These are phyloP conservation scores for Chlamydomonas eustigma DNA, from an alignment of 139 green algal species.

Conservation along the genomic window DNA sequence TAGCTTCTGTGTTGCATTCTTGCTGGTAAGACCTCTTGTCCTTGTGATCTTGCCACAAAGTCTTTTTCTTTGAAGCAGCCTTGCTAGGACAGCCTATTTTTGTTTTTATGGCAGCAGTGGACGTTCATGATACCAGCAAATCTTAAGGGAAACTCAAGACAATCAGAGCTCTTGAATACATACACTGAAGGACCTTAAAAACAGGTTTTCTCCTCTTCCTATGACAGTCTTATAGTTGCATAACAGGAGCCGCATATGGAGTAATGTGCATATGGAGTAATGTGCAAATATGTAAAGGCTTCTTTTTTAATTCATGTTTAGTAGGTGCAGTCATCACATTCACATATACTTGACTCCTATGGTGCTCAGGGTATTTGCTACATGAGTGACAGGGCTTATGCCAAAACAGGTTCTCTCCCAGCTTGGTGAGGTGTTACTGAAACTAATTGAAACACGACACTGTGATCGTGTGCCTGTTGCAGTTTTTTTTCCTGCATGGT, in stretches of 20 bases:
- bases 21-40: not conserved
- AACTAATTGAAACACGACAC: too few relatives aligned
- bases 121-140: not conserved
- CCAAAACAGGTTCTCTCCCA: not conserved
- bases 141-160: not conserved
- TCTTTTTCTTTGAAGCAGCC: not conserved
- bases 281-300: not conserved
- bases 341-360: not conserved
- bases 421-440: slow-evolving; percentile 5
- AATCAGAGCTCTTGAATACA: not conserved
- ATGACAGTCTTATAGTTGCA: not conserved
- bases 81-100: not conserved
- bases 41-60: too few relatives aligned
- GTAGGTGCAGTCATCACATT: not conserved
- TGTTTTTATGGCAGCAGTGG: not conserved
- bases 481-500: too few relatives aligned
- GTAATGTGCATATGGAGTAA: not conserved
- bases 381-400: slow-evolving; percentile 1
- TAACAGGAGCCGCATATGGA: not conserved
- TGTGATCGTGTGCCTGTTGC: too few relatives aligned
- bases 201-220: not conserved
- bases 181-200: too few relatives aligned
- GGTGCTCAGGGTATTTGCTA: slow-evolving; percentile 11
- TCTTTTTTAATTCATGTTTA: not conserved
- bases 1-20: slow-evolving; percentile 16